phyloP scores from a whole-genome alignment of 805 yeast species.

The Candida nitratophila region DNA sequence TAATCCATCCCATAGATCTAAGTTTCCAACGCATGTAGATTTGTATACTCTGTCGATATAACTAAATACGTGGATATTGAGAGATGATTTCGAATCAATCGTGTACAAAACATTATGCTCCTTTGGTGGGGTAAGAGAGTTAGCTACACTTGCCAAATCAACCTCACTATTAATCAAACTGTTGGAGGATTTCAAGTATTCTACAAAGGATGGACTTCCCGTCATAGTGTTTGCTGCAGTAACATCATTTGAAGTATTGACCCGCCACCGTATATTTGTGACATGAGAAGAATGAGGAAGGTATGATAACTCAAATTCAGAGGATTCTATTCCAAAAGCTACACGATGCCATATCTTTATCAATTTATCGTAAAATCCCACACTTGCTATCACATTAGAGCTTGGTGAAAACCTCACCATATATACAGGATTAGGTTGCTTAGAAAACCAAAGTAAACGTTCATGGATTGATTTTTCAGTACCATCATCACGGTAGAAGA shows the following conservation, averaged over 20 bases:
- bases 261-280: slow-evolving; percentile 52
- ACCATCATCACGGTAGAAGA: slow-evolving; percentile 22
- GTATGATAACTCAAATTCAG: slow-evolving; percentile 62
- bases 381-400: slow-evolving; percentile 57
- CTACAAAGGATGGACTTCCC: slow-evolving; percentile 5
- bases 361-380: slow-evolving; percentile 54
- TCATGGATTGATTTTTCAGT: slow-evolving; percentile 13
- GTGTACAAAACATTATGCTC: slow-evolving; percentile 57
- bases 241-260: slow-evolving; percentile 2
- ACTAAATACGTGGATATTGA: slow-evolving; percentile 66
- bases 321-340: slow-evolving; percentile 55
- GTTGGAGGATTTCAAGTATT: slow-evolving; percentile 21
- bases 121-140: slow-evolving; percentile 9
- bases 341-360: slow-evolving; percentile 76
- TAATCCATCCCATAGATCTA: slow-evolving; percentile 23
- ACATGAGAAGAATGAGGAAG: slow-evolving; percentile 60
- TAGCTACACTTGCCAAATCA: not conserved
- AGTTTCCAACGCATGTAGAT: slow-evolving; percentile 50
- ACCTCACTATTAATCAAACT: slow-evolving; percentile 11
- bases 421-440: slow-evolving; percentile 57
- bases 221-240: not conserved
- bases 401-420: slow-evolving; percentile 57
- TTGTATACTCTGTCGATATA: slow-evolving; percentile 52
- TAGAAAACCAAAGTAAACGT: slow-evolving; percentile 36
- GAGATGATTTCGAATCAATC: slow-evolving; percentile 45